Conservation (phyloP, 306 rosid genomes). For the Vigna reflexopilosa region DNA sequence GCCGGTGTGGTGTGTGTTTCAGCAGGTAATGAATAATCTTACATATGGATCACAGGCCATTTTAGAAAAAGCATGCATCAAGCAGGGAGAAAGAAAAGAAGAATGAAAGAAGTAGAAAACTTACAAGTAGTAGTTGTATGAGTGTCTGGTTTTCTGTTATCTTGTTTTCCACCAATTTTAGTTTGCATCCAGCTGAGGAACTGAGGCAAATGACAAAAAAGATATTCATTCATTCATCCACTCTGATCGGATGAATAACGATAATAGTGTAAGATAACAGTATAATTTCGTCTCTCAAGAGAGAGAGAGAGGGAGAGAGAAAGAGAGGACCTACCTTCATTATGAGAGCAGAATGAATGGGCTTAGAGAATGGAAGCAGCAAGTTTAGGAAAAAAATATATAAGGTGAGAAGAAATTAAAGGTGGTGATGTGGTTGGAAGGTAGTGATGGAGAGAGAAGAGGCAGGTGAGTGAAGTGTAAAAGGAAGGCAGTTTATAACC, state of each 20-base stretch:
- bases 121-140: constrained; percentile 52
- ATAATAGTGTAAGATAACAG: constrained; percentile 1
- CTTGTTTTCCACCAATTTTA: constrained; percentile 64
- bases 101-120: constrained; percentile 26
- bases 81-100: not conserved
- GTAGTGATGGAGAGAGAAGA: not conserved
- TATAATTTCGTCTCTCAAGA: not conserved
- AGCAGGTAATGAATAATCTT: constrained; percentile 10
- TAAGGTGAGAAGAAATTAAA: not conserved
- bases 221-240: not conserved
- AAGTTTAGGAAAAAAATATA: not conserved
- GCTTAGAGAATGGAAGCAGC: not conserved
- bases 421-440: constrained; percentile 31
- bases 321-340: constrained; percentile 60
- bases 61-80: not conserved
- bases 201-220: constrained; percentile 49
- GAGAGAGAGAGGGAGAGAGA: not conserved
- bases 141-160: constrained; percentile 51
- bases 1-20: not conserved
- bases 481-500: not conserved
- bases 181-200: constrained; percentile 78
- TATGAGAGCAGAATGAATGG: constrained; percentile 35
- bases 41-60: not conserved
- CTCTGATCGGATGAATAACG: not conserved
- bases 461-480: not conserved